Evolutionary conservation across 2,329 filamentous ascomycete species (phyloP).

Genomic region (Sclerotinia subarctica): DNA sequence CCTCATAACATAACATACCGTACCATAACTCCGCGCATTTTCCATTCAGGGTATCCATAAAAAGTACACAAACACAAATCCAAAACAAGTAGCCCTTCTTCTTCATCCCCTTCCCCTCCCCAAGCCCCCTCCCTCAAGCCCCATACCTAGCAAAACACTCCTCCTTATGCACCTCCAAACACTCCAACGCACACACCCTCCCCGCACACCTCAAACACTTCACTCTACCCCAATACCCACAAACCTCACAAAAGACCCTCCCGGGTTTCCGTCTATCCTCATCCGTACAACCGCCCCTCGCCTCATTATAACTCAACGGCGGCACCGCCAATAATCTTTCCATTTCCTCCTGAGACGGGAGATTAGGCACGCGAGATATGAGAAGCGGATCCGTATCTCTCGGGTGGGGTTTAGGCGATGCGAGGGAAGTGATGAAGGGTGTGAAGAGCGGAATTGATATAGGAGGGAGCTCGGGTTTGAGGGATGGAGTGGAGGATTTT

Average conservation of each 20-base stretch:
- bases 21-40: too few relatives aligned
- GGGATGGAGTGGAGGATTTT: neutral
- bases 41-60: too few relatives aligned
- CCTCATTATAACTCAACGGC: constrained; percentile 66
- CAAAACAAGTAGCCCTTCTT: too few relatives aligned
- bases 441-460: constrained; percentile 37
- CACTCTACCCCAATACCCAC: constrained; percentile 77
- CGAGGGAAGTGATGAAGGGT: constrained; percentile 28
- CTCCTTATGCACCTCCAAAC: constrained; percentile 68
- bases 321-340: constrained; percentile 60
- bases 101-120: neutral
- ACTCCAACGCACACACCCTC: constrained; percentile 73
- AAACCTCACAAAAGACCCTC: constrained; percentile 72
- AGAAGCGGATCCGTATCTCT: constrained; percentile 58
- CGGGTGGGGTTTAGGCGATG: constrained; percentile 40
- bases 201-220: constrained; percentile 76
- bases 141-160: constrained; percentile 67
- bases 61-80: too few relatives aligned
- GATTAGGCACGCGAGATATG: constrained; percentile 53
- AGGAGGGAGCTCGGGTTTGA: constrained; percentile 15
- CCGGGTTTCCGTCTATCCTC: constrained; percentile 50
- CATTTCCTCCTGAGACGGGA: constrained; percentile 60
- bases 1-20: too few relatives aligned
- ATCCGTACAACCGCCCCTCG: constrained; percentile 47
- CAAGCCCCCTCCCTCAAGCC: constrained; percentile 15